These are phyloP conservation scores for Globisporangium okanoganense DNA, from an alignment of 352 stramenopile species.

Conservation along the genomic window DNA sequence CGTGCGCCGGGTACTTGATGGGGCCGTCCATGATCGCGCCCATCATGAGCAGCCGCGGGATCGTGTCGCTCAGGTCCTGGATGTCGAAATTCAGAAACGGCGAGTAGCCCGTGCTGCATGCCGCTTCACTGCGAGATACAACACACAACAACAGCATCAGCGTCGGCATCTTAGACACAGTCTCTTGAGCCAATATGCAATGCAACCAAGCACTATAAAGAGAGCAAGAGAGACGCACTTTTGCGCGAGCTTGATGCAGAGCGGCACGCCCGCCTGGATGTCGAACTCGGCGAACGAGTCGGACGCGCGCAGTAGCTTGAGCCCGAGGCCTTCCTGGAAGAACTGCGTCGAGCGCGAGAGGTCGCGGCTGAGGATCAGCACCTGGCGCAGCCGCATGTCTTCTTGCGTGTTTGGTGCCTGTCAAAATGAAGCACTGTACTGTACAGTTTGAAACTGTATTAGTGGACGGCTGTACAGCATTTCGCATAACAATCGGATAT, in stretches of 20 bases:
- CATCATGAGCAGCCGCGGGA: constrained; percentile 83
- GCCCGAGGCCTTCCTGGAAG: constrained; percentile 78
- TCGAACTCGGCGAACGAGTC: constrained; percentile 85
- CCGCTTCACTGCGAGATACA: constrained; percentile 50
- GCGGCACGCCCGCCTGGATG: constrained; percentile 46
- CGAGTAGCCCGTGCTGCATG: constrained; percentile 84
- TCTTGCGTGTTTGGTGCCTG: not conserved
- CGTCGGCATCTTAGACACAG: not conserved
- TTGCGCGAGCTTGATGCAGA: constrained; percentile 82
- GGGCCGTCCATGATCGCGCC: constrained; percentile 89
- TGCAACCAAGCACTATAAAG: not conserved
- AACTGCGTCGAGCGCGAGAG: constrained; percentile 76
- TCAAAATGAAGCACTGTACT: not conserved
- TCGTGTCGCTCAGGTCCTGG: constrained; percentile 80
- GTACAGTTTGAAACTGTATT: too few species aligned
- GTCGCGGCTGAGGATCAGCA: constrained; percentile 85
- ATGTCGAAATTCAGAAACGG: constrained; percentile 92
- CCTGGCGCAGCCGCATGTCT: constrained; percentile 62
- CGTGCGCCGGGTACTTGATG: constrained; percentile 91
- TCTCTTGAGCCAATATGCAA: not conserved
- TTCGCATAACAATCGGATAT: too few species aligned
- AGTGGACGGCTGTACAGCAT: too few species aligned
- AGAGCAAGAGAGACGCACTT: constrained; percentile 27
- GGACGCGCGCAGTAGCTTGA: constrained; percentile 69
- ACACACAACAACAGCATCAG: not conserved